Evolutionary conservation across 768 basidiomycete species (phyloP).

Genomic region (Peribolospora kevripleyi): DNA sequence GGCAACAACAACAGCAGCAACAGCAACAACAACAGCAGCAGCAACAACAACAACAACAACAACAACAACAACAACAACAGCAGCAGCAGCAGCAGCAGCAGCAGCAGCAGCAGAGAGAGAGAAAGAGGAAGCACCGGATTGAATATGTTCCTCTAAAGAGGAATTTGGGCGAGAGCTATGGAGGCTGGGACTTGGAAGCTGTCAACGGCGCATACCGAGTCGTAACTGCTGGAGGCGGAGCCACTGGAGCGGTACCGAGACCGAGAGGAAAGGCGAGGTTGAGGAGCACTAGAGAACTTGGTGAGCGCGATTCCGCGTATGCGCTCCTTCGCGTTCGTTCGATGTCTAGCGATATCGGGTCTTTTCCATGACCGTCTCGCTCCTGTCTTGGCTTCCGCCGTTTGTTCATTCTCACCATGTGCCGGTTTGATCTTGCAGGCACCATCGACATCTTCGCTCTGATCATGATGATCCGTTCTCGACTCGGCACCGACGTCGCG

Average conservation of each 20-base stretch:
- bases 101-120: neutral
- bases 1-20: neutral
- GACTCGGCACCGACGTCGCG: conserved; percentile 57
- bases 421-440: conserved; percentile 2
- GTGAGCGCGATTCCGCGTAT: neutral
- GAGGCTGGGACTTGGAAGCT: too few relatives aligned
- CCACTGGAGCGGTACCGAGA: conserved; percentile 5
- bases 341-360: too few relatives aligned
- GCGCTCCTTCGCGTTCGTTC: too few relatives aligned
- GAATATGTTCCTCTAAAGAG: conserved; percentile 7
- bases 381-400: neutral
- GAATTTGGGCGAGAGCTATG: neutral
- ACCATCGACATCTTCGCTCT: conserved; percentile 58
- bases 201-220: conserved; percentile 5
- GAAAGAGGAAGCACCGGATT: neutral
- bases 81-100: neutral
- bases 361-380: too few relatives aligned
- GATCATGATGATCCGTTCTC: conserved; percentile 71
- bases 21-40: neutral
- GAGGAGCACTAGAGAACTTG: conserved; percentile 8
- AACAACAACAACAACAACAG: neutral
- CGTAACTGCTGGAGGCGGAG: conserved; percentile 4
- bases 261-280: conserved; percentile 1
- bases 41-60: neutral
- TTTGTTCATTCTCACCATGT: neutral